Base-by-base conservation (phyloP, 1,139 yeast species). In the Zygoascus hellenicus region DNA sequence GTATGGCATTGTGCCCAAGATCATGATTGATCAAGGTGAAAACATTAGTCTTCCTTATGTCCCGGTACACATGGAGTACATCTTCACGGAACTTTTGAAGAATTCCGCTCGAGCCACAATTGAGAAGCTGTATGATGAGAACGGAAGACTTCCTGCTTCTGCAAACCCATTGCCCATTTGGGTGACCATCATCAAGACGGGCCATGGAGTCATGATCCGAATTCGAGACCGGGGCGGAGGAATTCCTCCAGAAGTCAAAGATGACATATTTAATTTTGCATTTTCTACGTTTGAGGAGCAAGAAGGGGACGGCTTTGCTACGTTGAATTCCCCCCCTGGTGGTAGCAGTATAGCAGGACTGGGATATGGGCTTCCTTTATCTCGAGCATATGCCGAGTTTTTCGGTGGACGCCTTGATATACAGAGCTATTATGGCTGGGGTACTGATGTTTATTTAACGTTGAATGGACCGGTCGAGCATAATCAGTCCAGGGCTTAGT, bases 301-400 rank as follows among this genome's bases (percentile, higher is more conserved):
- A n/a, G 80, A 76, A 54, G 74, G 71, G 7, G 84, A 60, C 22
- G 70, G 83, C 9, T 64, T 62, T 45, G 43, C 63, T 5, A 66
- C 85, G 0, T 66, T 80, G 48, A 84, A 84, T 58, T 77, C 78
- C 15, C 81, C 86, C 15, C 94, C 94, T 0, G 65, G 60, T 33
- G 82, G 83, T 0, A 79, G 83, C 58, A 76, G 80, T 5, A 87
- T 89, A 31, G 96, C 97, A 0, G 98, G 98, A 0, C 83, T 92
- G 86, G 98, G 98, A 0, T 90, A 88, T 61, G 98, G 98, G 0
- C 67, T 90, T 46, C 97, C 97, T 1, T 69, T 90, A 51, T 86
- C 92, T 68, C 77, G 76, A 58, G 83, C 85, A 0, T 83, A 83
- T 58, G 78, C 82, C 33, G 83, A 78, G 59, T 74, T 81, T 59